A percentile compares a stretch with the other conserved stretches of the same genome.
These are phyloP conservation scores for Leucocoprinus birnbaumii DNA, from an alignment of 768 basidiomycete species.

Conservation along the genomic window DNA sequence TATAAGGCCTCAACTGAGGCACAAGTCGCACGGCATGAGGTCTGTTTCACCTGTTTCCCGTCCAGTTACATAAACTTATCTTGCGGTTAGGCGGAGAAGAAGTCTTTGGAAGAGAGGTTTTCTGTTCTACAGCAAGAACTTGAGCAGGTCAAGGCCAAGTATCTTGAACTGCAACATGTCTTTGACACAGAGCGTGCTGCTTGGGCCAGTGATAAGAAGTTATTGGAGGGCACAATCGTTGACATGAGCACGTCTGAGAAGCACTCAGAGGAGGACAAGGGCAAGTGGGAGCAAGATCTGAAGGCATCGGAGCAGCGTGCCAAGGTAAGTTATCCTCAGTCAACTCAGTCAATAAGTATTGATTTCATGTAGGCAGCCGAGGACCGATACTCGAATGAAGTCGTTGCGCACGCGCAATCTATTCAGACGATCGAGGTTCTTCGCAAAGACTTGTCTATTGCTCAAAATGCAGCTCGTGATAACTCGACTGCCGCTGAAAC, in stretches of 20 bases:
- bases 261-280: conserved; percentile 59
- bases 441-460: conserved; percentile 55
- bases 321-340: conserved; percentile 36
- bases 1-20: conserved; percentile 72
- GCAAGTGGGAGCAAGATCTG: conserved; percentile 62
- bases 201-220: conserved; percentile 79
- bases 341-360: neutral
- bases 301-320: conserved; percentile 66
- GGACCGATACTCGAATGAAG: conserved; percentile 75
- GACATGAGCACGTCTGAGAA: conserved; percentile 78
- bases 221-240: conserved; percentile 77
- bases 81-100: conserved; percentile 53
- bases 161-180: conserved; percentile 57
- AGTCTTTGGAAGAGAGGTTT: conserved; percentile 62
- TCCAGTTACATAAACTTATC: neutral
- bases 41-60: conserved; percentile 28
- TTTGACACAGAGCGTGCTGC: conserved; percentile 68
- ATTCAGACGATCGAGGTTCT: conserved; percentile 69
- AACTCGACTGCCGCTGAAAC: conserved; percentile 64
- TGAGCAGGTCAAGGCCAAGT: conserved; percentile 41
- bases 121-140: conserved; percentile 53
- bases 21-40: conserved; percentile 67
- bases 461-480: conserved; percentile 55
- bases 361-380: conserved; percentile 55
- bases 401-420: conserved; percentile 83